Base-by-base conservation (phyloP, 73 alveolate genomes). In the Paramecium tetraurelia region DNA sequence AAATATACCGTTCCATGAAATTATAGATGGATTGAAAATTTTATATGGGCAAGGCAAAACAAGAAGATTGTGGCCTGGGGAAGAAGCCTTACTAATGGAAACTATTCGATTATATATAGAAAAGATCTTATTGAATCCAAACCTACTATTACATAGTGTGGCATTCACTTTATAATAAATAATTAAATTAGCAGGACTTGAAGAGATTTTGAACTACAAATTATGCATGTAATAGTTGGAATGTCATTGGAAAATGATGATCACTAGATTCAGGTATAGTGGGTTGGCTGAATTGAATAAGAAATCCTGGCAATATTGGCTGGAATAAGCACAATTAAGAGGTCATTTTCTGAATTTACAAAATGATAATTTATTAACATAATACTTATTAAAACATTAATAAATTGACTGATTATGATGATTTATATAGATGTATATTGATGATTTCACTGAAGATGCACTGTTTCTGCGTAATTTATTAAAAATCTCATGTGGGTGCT, bases 211-310 rank as follows among this genome's bases (percentile, higher is more conserved):
- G 27, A 33, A 68, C 16, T 68, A 68, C 24, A 31, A n/a, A 68
- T 75, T 75, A 36, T 75, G 87, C 41, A 33, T 59, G 43, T 7
- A 9, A 36, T 21, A 86, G 77, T 35, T 86, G 20, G 93, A 86
- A 16, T 63, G 86, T 11, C 93, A 86, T 36, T 86, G 93, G 93
- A 86, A 86, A 40, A 68, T 86, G 21, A 86, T 86, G 93, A 86
- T 86, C 2, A 86, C 93, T 10, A 40, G 93, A 36, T 86, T 86
- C 24, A 59, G 76, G 9, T 68, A 77, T 58, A 59, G 88, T 40
- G 93, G 72, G 0, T 59, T 59, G 12, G 5, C 72, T 20, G 75
- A 72, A 35, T 43, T 36, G 24, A 41, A 33, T n/a, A 72, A 53
- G 18, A 86, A 85, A 40, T 21, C 48, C 16, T 53, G 70, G 69